A percentile compares a stretch with the other conserved stretches of the same genome.
Evolutionary conservation across 192 early-diverging fungal genomes (phyloP).

Genomic region (Ambispora gerdemannii): DNA sequence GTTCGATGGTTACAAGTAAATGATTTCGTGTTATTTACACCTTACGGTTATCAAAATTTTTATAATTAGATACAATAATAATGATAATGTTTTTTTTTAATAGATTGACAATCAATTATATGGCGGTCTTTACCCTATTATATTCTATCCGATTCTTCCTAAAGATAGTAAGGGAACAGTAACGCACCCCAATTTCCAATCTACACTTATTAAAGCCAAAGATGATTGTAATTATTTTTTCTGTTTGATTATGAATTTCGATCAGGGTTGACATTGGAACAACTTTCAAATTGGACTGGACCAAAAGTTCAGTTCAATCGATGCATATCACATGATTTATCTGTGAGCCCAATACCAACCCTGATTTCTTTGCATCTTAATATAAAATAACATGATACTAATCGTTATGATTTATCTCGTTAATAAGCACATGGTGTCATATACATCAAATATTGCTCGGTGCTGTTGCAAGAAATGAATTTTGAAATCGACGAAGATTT

Average conservation of each 20-base stretch:
- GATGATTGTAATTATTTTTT: constrained; percentile 63
- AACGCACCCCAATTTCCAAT: constrained; percentile 60
- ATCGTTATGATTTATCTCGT: neutral
- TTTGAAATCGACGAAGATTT: constrained; percentile 95
- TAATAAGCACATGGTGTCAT: constrained; percentile 85
- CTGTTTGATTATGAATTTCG: neutral
- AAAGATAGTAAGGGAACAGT: constrained; percentile 62
- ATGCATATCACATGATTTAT: too few relatives aligned
- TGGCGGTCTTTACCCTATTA: constrained; percentile 81
- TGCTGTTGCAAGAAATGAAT: constrained; percentile 89
- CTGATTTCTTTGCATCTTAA: too few relatives aligned
- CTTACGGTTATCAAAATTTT: neutral
- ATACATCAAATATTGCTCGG: constrained; percentile 92
- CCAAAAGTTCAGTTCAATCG: too few relatives aligned
- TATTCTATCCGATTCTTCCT: constrained; percentile 87
- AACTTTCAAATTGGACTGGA: too few relatives aligned
- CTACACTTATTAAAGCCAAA: constrained; percentile 81
- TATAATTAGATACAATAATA: neutral
- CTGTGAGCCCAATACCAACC: too few relatives aligned
- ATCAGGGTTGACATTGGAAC: too few relatives aligned
- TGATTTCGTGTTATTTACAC: neutral
- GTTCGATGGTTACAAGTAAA: constrained; percentile 84
- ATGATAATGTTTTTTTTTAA: constrained; percentile 19
- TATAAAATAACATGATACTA: neutral
- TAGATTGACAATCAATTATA: constrained; percentile 96